phyloP scores from a whole-genome alignment of 768 basidiomycete genomes.

The Podaxis sp. region DNA sequence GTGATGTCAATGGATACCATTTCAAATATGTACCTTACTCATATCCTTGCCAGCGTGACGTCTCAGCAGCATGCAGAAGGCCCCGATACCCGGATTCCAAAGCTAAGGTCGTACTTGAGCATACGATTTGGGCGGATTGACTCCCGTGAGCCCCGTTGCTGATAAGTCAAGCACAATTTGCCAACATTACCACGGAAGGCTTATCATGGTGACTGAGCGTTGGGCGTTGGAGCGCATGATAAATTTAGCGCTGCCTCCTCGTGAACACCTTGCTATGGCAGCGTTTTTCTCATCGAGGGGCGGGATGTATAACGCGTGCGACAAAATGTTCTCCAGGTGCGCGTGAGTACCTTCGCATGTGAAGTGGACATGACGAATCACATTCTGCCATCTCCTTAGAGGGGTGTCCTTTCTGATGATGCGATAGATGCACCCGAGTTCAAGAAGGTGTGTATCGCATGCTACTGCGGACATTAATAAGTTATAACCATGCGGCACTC shows the following conservation, averaged over 20 bases:
- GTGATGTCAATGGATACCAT: too few species aligned
- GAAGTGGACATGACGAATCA: neutral
- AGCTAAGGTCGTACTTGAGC: too few species aligned
- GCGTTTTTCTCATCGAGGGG: neutral
- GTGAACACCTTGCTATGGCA: conserved; percentile 8
- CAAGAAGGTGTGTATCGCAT: conserved; percentile 5
- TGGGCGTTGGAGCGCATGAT: neutral
- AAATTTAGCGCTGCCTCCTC: conserved; percentile 1
- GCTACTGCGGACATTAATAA: conserved; percentile 6
- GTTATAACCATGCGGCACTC: conserved; percentile 1
- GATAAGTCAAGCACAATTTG: too few species aligned
- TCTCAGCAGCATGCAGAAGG: too few species aligned
- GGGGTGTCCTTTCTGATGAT: neutral
- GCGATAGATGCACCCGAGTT: neutral
- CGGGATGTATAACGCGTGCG: neutral
- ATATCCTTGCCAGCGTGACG: too few species aligned
- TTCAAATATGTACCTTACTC: too few species aligned
- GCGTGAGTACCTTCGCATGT: neutral
- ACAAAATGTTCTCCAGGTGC: neutral
- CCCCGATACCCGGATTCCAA: too few species aligned
- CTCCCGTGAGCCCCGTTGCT: too few species aligned
- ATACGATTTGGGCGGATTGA: too few species aligned
- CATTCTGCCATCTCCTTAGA: neutral
- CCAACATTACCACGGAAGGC: too few species aligned
- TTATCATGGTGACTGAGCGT: too few species aligned